Percentiles rank a stretch among this genome's conserved stretches.
Evolutionary conservation across 148 eudicot species (phyloP).

Genomic region (Amaranthus cruentus): DNA sequence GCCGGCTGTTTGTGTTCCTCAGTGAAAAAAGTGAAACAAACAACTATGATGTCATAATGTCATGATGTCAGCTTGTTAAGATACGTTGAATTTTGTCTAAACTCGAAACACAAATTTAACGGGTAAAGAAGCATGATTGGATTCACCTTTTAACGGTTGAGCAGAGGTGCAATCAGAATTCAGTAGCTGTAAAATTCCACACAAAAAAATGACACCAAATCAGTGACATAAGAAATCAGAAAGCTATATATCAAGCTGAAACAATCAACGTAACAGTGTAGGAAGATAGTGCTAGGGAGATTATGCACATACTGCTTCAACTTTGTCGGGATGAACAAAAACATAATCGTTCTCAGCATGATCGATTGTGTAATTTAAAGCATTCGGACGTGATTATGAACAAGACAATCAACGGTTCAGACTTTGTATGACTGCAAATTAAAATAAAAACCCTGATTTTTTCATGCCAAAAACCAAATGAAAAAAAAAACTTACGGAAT

Average conservation of each 20-base stretch:
- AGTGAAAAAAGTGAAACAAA: slow-evolving; percentile 66
- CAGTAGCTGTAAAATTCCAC: slow-evolving; percentile 34
- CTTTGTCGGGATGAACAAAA: slow-evolving; percentile 73
- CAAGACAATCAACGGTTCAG: too few relatives aligned
- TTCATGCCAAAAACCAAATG: too few relatives aligned
- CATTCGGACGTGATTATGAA: slow-evolving; percentile 55
- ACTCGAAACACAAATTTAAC: neutral
- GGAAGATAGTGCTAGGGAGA: too few relatives aligned
- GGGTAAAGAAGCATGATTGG: neutral
- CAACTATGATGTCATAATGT: slow-evolving; percentile 45
- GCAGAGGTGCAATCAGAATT: slow-evolving; percentile 58
- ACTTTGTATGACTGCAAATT: too few relatives aligned
- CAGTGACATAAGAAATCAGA: slow-evolving; percentile 3
- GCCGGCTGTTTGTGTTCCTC: slow-evolving; percentile 53
- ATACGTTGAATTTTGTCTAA: neutral
- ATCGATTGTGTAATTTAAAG: slow-evolving; percentile 66
- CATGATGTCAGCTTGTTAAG: slow-evolving; percentile 9
- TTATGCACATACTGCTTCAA: slow-evolving; percentile 49
- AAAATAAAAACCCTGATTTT: too few relatives aligned
- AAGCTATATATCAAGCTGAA: neutral
- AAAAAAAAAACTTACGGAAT: too few relatives aligned
- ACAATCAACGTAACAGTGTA: too few relatives aligned
- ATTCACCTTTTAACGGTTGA: slow-evolving; percentile 64
- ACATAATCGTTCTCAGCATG: slow-evolving; percentile 94
- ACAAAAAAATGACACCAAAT: neutral